Conservation (phyloP, 768 basidiomycete genomes). For the Lyophyllum shimeji region DNA sequence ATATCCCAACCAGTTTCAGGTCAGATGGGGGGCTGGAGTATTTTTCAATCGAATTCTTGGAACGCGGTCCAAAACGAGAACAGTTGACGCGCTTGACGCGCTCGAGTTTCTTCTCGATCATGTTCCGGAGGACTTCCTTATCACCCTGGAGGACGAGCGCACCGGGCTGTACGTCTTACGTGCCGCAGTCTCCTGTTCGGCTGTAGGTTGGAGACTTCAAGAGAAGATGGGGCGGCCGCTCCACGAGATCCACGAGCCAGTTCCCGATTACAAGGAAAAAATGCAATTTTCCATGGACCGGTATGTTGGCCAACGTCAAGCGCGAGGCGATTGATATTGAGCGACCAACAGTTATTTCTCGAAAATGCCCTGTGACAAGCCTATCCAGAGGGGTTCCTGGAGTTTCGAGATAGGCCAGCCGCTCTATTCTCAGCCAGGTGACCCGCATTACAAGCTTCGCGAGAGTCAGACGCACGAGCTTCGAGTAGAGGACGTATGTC, state of each 20-base stretch:
- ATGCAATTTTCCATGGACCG: constrained; percentile 49
- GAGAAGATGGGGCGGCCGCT: constrained; percentile 49
- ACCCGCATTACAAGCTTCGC: constrained; percentile 34
- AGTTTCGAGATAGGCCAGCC: constrained; percentile 49
- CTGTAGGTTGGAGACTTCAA: constrained; percentile 47
- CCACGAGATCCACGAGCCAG: constrained; percentile 44
- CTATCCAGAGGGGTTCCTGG: constrained; percentile 57
- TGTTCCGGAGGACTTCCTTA: constrained; percentile 51
- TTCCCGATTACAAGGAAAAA: constrained; percentile 51
- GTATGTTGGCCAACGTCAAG: constrained; percentile 23
- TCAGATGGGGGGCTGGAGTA: constrained; percentile 29
- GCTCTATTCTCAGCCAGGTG: constrained; percentile 40
- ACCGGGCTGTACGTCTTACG: constrained; percentile 44
- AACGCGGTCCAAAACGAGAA: constrained; percentile 24
- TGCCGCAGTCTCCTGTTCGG: constrained; percentile 46
- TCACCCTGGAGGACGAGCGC: constrained; percentile 39
- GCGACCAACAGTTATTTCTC: constrained; percentile 39
- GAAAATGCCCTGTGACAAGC: constrained; percentile 44
- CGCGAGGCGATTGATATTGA: not conserved
- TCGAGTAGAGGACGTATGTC: constrained; percentile 36
- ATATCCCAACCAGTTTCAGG: constrained; percentile 54
- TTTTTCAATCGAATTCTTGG: constrained; percentile 46
- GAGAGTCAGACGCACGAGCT: constrained; percentile 34
- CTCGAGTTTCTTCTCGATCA: constrained; percentile 46
- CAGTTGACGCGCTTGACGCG: constrained; percentile 36